Percentiles rank a stretch among this genome's conserved stretches.
Conservation (phyloP, 2,329 filamentous ascomycete species). For the Xylariaceae sp. region DNA sequence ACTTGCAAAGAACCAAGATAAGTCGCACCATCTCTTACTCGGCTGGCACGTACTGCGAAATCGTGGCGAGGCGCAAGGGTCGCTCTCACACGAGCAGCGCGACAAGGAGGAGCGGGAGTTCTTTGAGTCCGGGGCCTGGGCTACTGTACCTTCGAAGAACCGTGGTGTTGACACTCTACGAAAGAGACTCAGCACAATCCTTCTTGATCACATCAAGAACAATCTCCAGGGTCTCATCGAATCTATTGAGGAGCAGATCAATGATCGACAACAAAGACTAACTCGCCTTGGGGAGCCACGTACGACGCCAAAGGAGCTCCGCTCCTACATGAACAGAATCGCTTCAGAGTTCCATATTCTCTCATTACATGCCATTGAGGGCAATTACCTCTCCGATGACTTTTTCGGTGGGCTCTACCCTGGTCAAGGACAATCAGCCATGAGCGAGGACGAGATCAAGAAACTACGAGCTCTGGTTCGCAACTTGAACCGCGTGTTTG, state of each 20-base stretch:
- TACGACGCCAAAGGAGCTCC: constrained; percentile 23
- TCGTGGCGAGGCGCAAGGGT: constrained; percentile 29
- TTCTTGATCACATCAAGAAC: constrained; percentile 27
- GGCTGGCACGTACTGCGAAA: constrained; percentile 55
- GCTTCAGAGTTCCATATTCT: constrained; percentile 33
- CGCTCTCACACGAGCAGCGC: constrained; percentile 17
- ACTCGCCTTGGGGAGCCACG: constrained; percentile 22
- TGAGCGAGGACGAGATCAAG: constrained; percentile 16
- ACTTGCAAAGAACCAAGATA: constrained; percentile 30
- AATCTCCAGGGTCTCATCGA: constrained; percentile 24
- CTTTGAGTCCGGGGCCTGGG: constrained; percentile 27
- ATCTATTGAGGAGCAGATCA: constrained; percentile 20
- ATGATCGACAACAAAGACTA: constrained; percentile 10
- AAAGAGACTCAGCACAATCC: constrained; percentile 31
- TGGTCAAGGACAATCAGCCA: neutral
- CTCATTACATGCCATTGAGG: constrained; percentile 34
- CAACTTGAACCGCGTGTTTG: constrained; percentile 28
- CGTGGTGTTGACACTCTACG: constrained; percentile 33
- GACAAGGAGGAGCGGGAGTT: constrained; percentile 30
- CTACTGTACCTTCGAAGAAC: constrained; percentile 21
- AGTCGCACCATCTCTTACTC: constrained; percentile 28
- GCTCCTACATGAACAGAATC: constrained; percentile 30
- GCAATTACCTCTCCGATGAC: constrained; percentile 33
- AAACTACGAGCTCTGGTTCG: constrained; percentile 29
- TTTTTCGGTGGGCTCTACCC: constrained; percentile 33